Evolutionary conservation across 2,329 filamentous ascomycete species (phyloP), one percentile per base, ranked within the genome.

Genomic region (Ciborinia camelliae): DNA sequence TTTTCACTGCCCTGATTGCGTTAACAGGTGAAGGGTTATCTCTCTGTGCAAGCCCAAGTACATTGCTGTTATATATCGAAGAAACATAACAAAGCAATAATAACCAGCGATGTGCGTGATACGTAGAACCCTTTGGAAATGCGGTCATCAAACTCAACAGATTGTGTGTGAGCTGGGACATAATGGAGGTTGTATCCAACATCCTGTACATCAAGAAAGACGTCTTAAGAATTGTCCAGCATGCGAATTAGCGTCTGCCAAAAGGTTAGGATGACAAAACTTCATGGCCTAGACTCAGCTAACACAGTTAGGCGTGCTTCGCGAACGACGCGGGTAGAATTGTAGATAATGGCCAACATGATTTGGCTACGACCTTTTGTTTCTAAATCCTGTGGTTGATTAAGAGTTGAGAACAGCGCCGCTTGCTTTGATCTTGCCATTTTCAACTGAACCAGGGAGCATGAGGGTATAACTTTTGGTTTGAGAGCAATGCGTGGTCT

Each of bases 101-200:
- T n/a, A n/a, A n/a, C n/a, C n/a, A 52, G 50, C 28, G 18, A 52
- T 52, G 30, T 52, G 30, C n/a, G 50, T 52, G 50, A 52, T 52
- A n/a, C 50, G n/a, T n/a, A 35, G 50, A 52, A 52, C 50, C 32
- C 30, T 52, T 30, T 52, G 30, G 50, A 10, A 28, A 2, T 52
- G 50, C 10, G 32, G 28, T 12, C 28, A 52, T 20, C 28, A n/a
- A 15, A 52, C 2, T 8, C 50, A 35, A 35, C 20, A 20, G 5
- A n/a, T 35, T 52, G 20, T 20, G 20, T 52, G 30, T 18, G 5
- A 23, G 50, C 20, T 35, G 20, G 28, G 50, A 6, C 28, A n/a
- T 9, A 10, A 28, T 20, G 20, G 50, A 30, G 32, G 50, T 28
- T 52, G 28, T 14, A 52, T 4, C n/a, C 50, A 35, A 32, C 50